Conservation (phyloP, 2,329 filamentous ascomycete genomes). For the Leptographium flavum region DNA sequence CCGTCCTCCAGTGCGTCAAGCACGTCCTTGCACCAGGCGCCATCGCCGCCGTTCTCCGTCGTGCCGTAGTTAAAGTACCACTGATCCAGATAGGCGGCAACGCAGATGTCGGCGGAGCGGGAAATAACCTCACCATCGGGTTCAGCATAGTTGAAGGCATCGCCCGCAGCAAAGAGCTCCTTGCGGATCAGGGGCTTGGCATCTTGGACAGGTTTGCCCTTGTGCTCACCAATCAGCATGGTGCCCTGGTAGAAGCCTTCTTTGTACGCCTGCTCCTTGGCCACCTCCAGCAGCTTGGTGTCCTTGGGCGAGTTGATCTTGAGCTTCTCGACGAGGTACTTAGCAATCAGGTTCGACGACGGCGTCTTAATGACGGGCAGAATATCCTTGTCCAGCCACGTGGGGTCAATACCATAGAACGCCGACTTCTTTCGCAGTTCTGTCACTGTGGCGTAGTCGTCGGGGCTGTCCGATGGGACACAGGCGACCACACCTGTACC, state of each 20-base stretch:
- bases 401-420: conserved; percentile 90
- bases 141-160: conserved; percentile 87
- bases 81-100: conserved; percentile 85
- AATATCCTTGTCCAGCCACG: conserved; percentile 88
- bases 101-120: conserved; percentile 53
- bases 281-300: conserved; percentile 74
- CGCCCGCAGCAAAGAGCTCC: conserved; percentile 58
- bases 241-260: conserved; percentile 94
- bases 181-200: conserved; percentile 71
- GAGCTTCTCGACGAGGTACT: conserved; percentile 72
- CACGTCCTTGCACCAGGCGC: conserved; percentile 67
- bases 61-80: conserved; percentile 83
- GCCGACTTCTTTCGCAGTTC: conserved; percentile 92
- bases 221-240: conserved; percentile 78
- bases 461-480: conserved; percentile 88
- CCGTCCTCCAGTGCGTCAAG: conserved; percentile 45
- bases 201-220: conserved; percentile 71
- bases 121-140: conserved; percentile 82
- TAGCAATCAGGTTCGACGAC: conserved; percentile 65
- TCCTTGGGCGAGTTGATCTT: conserved; percentile 98
- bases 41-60: conserved; percentile 43
- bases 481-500: conserved; percentile 94
- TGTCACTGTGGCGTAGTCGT: conserved; percentile 80
- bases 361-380: conserved; percentile 82
- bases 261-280: conserved; percentile 93